Conservation (phyloP, 139 green algal species). For the Axilococcus clingmanii region DNA sequence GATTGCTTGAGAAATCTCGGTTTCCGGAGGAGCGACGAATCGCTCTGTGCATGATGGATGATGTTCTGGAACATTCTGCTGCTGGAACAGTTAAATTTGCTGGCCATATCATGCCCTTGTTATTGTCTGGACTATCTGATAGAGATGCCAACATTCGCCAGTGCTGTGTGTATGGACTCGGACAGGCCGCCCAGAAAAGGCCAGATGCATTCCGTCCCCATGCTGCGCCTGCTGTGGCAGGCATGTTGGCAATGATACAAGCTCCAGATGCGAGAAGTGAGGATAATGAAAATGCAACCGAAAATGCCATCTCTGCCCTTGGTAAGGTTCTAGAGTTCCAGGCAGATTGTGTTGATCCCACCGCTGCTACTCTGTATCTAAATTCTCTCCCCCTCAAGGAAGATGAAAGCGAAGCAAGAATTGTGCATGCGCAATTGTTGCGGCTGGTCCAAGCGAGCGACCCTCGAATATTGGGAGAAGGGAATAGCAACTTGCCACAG, state of each 20-base stretch:
- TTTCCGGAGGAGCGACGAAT: slow-evolving; percentile 70
- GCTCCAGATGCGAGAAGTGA: slow-evolving; percentile 33
- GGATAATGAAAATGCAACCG: slow-evolving; percentile 62
- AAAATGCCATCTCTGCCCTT: slow-evolving; percentile 69
- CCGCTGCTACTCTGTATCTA: slow-evolving; percentile 27
- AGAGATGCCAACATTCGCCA: slow-evolving; percentile 72
- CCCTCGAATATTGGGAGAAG: slow-evolving; percentile 27
- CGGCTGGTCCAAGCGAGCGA: slow-evolving; percentile 45
- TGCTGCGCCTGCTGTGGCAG: slow-evolving; percentile 21
- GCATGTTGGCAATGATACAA: slow-evolving; percentile 25
- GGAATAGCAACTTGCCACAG: slow-evolving; percentile 46
- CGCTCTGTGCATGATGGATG: slow-evolving; percentile 87
- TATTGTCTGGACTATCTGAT: slow-evolving; percentile 44
- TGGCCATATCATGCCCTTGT: slow-evolving; percentile 49
- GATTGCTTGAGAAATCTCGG: slow-evolving; percentile 48
- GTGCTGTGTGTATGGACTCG: slow-evolving; percentile 85
- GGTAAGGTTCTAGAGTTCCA: slow-evolving; percentile 46
- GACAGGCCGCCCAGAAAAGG: slow-evolving; percentile 57
- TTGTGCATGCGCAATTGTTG: slow-evolving; percentile 73
- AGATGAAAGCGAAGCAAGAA: slow-evolving; percentile 58
- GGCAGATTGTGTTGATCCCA: slow-evolving; percentile 7
- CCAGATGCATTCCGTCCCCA: slow-evolving; percentile 43
- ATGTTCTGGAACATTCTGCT: slow-evolving; percentile 79
- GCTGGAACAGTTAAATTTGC: slow-evolving; percentile 58
- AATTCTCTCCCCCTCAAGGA: slow-evolving; percentile 46